Evolutionary conservation across 768 basidiomycete species (phyloP), one percentile per base, ranked within the genome.

Genomic region (Austroboletus eburneus): DNA sequence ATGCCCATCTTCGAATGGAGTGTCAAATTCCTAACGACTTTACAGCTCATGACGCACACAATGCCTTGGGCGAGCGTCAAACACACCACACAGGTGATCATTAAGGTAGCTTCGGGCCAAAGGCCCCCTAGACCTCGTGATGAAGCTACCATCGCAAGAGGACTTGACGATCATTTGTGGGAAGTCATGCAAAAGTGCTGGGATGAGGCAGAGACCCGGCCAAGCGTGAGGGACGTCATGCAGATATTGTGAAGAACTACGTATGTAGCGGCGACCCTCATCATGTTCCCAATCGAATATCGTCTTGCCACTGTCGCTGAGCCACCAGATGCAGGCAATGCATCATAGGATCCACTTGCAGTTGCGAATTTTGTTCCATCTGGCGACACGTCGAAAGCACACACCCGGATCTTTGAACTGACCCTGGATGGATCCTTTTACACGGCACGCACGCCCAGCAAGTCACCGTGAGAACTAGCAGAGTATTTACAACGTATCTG

Each of bases 11-110:
- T 9, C 39, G 9, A 12, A 23, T 29, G 9, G 35, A 13, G 9
- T 23, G 24, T 36, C 9, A 22, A 42, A 43, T n/a, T 41, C 34
- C 34, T 46, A 40, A 24, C 43, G 24, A 39, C 33, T 44, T n/a
- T 21, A n/a, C 46, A 80, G 79, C 54, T 80, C 0, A 57, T 79
- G 58, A 79, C 79, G 0, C 78, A 78, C 48, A 60, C 70, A n/a
- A 73, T 73, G 51, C 79, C 79, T 4, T 81, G 72, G 63, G 52
- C 56, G n/a, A 66, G 71, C 23, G 70, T 80, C 48, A 75, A 69
- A 52, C 74, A 74, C 51, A 74, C 77, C 10, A 72, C 77, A 3
- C 71, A 78, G 39, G 79, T 79, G 18, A 69, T 77, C n/a, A 69
- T 74, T 34, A 65, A 65, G 41, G 68, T 73, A 29, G 64, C 70